Evolutionary conservation across 169 alveolate genomes (phyloP), one percentile per base, ranked within the genome.

Genomic region (Theileria annulata): DNA sequence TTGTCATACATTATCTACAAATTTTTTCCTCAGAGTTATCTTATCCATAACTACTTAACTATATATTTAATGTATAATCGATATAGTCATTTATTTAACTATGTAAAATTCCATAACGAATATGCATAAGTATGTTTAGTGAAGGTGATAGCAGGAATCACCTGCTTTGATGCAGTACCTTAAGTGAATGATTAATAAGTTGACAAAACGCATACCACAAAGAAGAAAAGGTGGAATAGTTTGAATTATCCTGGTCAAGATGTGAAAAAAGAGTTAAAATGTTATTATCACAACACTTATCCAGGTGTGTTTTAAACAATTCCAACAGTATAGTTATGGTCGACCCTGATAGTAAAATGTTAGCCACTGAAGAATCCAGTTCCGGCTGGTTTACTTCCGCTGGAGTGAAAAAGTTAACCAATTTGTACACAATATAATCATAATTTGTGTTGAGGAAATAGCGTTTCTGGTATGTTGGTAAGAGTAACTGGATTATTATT

Each of bases 131-230:
- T n/a, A n/a, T n/a, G n/a, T n/a, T n/a, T n/a, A n/a, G n/a, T 8
- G 8, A 8, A 35, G 47, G 47, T 3, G 47, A 35, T 35, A 5
- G 47, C 47, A 35, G 8, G 47, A 35, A 35, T 8, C 47, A 8
- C 47, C 3, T 35, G 47, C 13, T 5, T 8, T 35, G 47, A 35
- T 5, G 8, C 47, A 35, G 47, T 68, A 68, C 75, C 59, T 63
- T 59, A 25, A 81, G 86, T n/a, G 76, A 64, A 35, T 74, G 71
- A 19, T 75, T 71, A n/a, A 81, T 59, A 31, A 81, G 31, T 31
- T 30, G 13, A 15, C 70, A 69, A 37, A 81, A 75, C 13, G 49
- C 51, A 1, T 23, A 12, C 88, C 88, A 81, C 42, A 81, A 49
- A 25, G 33, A 49, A 4, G 77, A 79, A 19, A 79, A 21, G 17